Base-by-base conservation (phyloP, 352 stramenopile genomes). In the Peronospora destructor region DNA sequence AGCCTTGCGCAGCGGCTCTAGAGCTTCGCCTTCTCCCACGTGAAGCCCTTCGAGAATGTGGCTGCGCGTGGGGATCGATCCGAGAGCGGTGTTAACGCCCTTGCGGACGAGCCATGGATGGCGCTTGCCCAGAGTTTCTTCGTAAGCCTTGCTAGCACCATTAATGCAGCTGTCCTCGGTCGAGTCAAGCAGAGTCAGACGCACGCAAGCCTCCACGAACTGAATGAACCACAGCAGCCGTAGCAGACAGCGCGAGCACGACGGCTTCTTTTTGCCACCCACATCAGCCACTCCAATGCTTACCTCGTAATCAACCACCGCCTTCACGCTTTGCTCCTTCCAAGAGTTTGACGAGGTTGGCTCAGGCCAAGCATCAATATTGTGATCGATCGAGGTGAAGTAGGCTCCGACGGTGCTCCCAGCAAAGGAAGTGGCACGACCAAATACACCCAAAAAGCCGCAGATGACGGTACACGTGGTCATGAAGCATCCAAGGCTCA, bases 91-190 rank as follows among this genome's bases (percentile, higher is more conserved):
- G 56, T 78, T 85, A 23, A 92, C 81, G 23, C 81, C 81, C 50
- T 92, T 92, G 53, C 81, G 77, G 33, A 92, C 84, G 43, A 92
- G 66, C 81, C 81, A 92, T 38, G 78, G 76, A 41, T 92, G 81
- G n/a, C 78, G 76, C 43, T 71, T 69, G 17, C 81, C 81, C 14
- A 92, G 70, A 26, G 81, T 92, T 50, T 88, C 75, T 52, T 92
- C 78, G 63, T 92, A 92, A 8, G 81, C 81, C 49, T 86, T 87
- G 40, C 71, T 82, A 12, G 79, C 75, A 4, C 73, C 76, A 5
- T 66, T 57, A 25, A 71, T 70, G 46, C 78, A 85, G 44, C 69
- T 77, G n/a, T 92, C 81, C 16, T 83, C 71, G 12, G 50, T 59
- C 44, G 67, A 85, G 32, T 87, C 73, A 21, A 88, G 53, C 35